Percentiles rank a stretch among this genome's conserved stretches.
phyloP scores from a whole-genome alignment of 179 eudicot species.

The Patellifolia procumbens region DNA sequence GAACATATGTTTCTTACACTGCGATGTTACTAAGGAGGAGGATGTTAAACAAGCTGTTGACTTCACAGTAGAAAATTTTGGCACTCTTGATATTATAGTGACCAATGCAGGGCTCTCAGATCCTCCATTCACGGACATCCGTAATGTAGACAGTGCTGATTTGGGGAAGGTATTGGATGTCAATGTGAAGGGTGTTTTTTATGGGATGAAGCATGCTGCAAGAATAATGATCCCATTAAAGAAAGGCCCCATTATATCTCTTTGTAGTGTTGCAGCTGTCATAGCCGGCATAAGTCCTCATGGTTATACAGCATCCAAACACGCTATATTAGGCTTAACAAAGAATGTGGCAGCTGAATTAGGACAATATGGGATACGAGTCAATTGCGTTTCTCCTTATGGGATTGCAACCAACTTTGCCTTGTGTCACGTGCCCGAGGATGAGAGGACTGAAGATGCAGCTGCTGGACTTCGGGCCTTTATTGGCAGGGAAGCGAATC shows the following conservation, averaged over 20 bases:
- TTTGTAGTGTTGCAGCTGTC: slow-evolving; percentile 61
- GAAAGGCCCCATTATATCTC: slow-evolving; percentile 72
- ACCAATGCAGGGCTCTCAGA: slow-evolving; percentile 83
- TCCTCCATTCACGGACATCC: slow-evolving; percentile 65
- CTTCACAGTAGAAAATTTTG: slow-evolving; percentile 57
- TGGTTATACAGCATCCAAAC: slow-evolving; percentile 80
- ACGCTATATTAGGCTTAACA: slow-evolving; percentile 81
- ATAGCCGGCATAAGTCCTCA: slow-evolving; percentile 74
- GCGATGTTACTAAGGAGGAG: slow-evolving; percentile 72
- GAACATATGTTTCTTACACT: slow-evolving; percentile 46
- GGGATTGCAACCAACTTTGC: slow-evolving; percentile 69
- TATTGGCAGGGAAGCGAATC: slow-evolving; percentile 49
- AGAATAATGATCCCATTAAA: slow-evolving; percentile 76
- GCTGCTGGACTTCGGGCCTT: slow-evolving; percentile 53
- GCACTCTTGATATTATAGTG: slow-evolving; percentile 76
- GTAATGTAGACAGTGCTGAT: slow-evolving; percentile 44
- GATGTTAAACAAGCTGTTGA: slow-evolving; percentile 67
- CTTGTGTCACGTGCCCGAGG: slow-evolving; percentile 57
- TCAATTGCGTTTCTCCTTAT: slow-evolving; percentile 89
- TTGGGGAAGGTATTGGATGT: slow-evolving; percentile 68
- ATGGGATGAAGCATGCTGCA: slow-evolving; percentile 95
- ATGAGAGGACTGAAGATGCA: slow-evolving; percentile 70
- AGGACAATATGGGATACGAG: slow-evolving; percentile 77
- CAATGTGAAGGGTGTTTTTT: slow-evolving; percentile 81
- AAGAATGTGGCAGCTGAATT: slow-evolving; percentile 87